Evolutionary conservation across 257 asterid genomes (phyloP), one percentile per base, ranked within the genome.

Genomic region (Solanum bulbocastanum): DNA sequence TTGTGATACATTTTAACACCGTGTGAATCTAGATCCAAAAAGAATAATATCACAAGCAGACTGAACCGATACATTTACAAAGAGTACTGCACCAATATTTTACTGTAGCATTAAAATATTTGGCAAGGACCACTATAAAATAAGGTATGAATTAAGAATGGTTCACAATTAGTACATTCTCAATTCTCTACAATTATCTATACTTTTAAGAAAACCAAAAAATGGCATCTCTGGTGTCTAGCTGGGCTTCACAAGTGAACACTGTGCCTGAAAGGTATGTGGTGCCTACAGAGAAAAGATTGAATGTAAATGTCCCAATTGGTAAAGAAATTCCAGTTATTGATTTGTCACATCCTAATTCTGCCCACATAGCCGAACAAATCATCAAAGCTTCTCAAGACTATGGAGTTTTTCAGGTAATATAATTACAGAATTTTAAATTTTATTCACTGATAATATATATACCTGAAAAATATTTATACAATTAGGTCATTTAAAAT

Each of bases 361-460:
- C 15, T 56, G n/a, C 44, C 6, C n/a, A 4, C 6, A n/a, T 83
- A 20, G 87, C 22, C 49, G 15, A 71, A 42, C 25, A 83, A 56
- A 87, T 87, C 66, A 83, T 35, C 25, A 83, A 83, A 74, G 84
- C 89, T 35, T 68, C 87, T n/a, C 62, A 87, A 87, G 62, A 87
- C 32, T 69, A 68, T 36, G 87, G 87, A 27, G 30, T 13, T 23
- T 87, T 87, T 72, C 87, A 71, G 85, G 85, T 87, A 71, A 52
- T 5, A 5, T 58, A 20, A 3, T 58, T 58, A n/a, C 20, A 15
- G 22, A 49, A 8, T 49, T 49, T 15, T 56, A 16, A 56, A n/a
- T 18, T 56, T 56, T 56, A 56, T 52, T n/a, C 23, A 52, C 4
- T 6, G 9, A 52, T 52, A 16, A 23, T 52, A 2, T 6, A 6